Conservation (phyloP, 2,329 filamentous ascomycete genomes). For the Trichoderma semiorbis region DNA sequence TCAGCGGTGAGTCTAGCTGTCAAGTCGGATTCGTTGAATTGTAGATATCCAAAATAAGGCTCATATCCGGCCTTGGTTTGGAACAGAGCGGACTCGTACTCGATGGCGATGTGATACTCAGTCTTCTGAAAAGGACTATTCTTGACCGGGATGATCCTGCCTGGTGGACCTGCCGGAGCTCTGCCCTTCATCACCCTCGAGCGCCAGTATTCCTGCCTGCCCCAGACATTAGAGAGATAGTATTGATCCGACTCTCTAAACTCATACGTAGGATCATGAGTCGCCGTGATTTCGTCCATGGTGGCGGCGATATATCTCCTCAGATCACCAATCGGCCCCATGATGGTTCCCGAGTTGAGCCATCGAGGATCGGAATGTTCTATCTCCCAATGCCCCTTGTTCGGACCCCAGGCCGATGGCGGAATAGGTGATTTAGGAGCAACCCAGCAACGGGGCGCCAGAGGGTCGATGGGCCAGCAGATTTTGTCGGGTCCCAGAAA, state of each 20-base stretch:
- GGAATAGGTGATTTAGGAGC: conserved; percentile 36
- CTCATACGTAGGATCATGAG: conserved; percentile 32
- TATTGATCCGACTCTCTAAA: conserved; percentile 41
- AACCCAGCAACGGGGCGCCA: conserved; percentile 39
- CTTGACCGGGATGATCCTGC: conserved; percentile 25
- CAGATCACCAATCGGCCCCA: conserved; percentile 37
- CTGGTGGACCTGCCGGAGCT: conserved; percentile 19
- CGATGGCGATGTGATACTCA: conserved; percentile 38
- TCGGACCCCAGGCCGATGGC: conserved; percentile 34
- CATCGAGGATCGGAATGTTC: conserved; percentile 36
- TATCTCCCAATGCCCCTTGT: conserved; percentile 32
- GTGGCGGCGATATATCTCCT: conserved; percentile 27
- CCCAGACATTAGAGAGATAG: conserved; percentile 43
- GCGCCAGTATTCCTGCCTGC: conserved; percentile 41
- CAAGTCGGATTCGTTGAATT: conserved; percentile 29
- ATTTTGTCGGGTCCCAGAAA: conserved; percentile 46
- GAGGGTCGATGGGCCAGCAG: conserved; percentile 38
- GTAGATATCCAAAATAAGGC: conserved; percentile 32
- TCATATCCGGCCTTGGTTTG: conserved; percentile 38
- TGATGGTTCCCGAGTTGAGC: conserved; percentile 46
- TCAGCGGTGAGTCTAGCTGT: conserved; percentile 26
- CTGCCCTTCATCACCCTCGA: conserved; percentile 26
- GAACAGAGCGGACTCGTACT: conserved; percentile 41
- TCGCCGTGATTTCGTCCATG: conserved; percentile 31
- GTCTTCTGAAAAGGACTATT: conserved; percentile 22